phyloP scores from a whole-genome alignment of 441 rosid species.

The Gossypium gossypioides region DNA sequence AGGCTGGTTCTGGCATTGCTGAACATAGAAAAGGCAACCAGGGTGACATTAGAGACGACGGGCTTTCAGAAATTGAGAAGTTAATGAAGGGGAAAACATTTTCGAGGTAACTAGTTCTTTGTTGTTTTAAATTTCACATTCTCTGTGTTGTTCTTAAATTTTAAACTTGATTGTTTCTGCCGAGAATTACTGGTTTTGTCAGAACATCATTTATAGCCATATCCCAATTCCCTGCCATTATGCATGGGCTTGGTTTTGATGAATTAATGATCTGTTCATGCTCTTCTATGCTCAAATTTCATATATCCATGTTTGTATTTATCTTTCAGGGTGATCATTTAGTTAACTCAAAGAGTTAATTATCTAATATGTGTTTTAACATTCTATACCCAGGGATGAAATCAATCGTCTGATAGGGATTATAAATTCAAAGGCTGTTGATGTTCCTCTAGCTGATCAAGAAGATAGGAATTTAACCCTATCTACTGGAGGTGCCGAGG shows the following conservation, averaged over 20 bases:
- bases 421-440: conserved; percentile 51
- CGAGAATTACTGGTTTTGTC: not conserved
- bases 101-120: conserved; percentile 41
- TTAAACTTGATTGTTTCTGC: not conserved
- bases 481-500: conserved; percentile 22
- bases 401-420: conserved; percentile 50
- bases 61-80: conserved; percentile 57
- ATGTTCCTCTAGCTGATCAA: conserved; percentile 29
- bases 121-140: not conserved
- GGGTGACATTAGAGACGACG: conserved; percentile 20
- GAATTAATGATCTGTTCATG: not conserved
- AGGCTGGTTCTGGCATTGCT: conserved; percentile 20
- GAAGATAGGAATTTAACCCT: conserved; percentile 24
- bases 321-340: not conserved
- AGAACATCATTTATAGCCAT: not conserved
- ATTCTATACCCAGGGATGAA: conserved; percentile 46
- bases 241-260: not conserved
- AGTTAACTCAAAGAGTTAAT: conserved; percentile 7
- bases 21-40: conserved; percentile 22
- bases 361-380: not conserved
- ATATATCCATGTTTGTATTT: not conserved
- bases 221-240: not conserved
- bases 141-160: not conserved
- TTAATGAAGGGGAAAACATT: conserved; percentile 48
- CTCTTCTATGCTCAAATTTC: not conserved